Evolutionary conservation across 2,329 filamentous ascomycete genomes (phyloP).

Genomic region (Zalaria sp.): DNA sequence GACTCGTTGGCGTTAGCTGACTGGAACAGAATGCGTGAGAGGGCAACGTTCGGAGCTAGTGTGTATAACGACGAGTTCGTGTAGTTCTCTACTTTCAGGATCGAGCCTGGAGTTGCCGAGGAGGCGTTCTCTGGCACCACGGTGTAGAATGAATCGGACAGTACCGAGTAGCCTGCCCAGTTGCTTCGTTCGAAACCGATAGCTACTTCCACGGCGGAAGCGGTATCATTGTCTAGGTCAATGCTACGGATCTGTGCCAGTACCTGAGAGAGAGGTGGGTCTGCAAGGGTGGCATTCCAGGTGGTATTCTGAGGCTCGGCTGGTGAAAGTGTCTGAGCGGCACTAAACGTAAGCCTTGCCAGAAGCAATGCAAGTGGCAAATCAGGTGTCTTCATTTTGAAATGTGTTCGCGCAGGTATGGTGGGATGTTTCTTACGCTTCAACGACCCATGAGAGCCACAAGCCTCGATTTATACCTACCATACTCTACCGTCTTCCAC

Average conservation of each 20-base stretch:
- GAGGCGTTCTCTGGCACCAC: slow-evolving; percentile 6
- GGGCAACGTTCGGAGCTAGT: slow-evolving; percentile 25
- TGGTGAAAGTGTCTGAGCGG: too few species aligned
- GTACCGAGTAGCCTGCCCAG: slow-evolving; percentile 11
- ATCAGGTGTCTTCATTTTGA: too few species aligned
- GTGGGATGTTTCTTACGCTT: too few species aligned
- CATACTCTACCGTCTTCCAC: too few species aligned
- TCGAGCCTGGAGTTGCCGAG: slow-evolving; percentile 17
- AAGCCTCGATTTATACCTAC: too few species aligned
- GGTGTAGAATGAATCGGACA: slow-evolving; percentile 27
- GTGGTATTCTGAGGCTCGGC: slow-evolving; percentile 8
- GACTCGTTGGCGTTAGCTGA: slow-evolving; percentile 31
- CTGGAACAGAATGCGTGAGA: slow-evolving; percentile 37
- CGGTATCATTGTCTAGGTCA: slow-evolving; percentile 8
- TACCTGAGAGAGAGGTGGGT: slow-evolving; percentile 2
- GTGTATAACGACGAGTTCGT: slow-evolving; percentile 26
- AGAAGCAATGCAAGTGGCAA: too few species aligned
- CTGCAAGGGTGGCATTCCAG: slow-evolving; percentile 12
- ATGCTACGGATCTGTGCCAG: slow-evolving; percentile 9
- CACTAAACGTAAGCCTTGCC: too few species aligned
- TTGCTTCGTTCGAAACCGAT: slow-evolving; percentile 15
- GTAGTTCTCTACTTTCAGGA: slow-evolving; percentile 26
- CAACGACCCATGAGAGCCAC: too few species aligned
- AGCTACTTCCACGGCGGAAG: slow-evolving; percentile 11
- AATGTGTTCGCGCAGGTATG: too few species aligned